Conservation (phyloP, 805 yeast species). For the Kuraishia molischiana region DNA sequence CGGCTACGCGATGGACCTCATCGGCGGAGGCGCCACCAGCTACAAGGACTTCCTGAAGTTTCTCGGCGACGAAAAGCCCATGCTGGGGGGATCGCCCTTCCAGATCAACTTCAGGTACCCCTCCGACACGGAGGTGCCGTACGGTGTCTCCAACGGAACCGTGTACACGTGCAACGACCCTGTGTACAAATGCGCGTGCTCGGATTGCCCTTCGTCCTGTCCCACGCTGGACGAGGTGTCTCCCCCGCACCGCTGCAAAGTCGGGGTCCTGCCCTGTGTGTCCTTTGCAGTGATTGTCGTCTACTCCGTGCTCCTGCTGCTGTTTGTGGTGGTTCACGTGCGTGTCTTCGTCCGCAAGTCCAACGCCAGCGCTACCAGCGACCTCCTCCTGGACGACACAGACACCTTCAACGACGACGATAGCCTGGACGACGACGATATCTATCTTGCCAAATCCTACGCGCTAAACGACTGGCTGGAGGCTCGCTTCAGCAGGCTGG, state of each 20-base stretch:
- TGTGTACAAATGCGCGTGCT: constrained; percentile 73
- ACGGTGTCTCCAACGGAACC: constrained; percentile 16
- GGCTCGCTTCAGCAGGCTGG: constrained; percentile 36
- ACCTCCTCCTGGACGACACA: background rate
- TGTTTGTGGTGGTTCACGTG: constrained; percentile 1
- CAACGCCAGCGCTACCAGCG: background rate
- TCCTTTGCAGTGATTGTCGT: constrained; percentile 50
- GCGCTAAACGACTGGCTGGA: constrained; percentile 39
- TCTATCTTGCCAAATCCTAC: constrained; percentile 27
- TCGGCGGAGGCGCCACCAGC: constrained; percentile 93
- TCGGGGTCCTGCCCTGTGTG: constrained; percentile 63
- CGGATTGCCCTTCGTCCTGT: constrained; percentile 80
- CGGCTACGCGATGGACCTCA: constrained; percentile 92
- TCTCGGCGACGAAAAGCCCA: constrained; percentile 88
- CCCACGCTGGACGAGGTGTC: constrained; percentile 50
- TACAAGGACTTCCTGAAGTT: constrained; percentile 71
- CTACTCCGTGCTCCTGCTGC: constrained; percentile 25
- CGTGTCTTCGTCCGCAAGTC: background rate
- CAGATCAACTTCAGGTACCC: constrained; percentile 72
- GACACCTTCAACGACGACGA: constrained; percentile 7
- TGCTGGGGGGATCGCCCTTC: constrained; percentile 92
- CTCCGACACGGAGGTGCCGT: constrained; percentile 9
- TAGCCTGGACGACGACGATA: constrained; percentile 20
- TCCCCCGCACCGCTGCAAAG: constrained; percentile 32
- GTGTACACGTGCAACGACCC: constrained; percentile 47